Percentiles rank a stretch among this genome's conserved stretches.
These are phyloP conservation scores for Parathielavia hyrcaniae DNA, from an alignment of 495 filamentous ascomycete genomes.

Conservation along the genomic window DNA sequence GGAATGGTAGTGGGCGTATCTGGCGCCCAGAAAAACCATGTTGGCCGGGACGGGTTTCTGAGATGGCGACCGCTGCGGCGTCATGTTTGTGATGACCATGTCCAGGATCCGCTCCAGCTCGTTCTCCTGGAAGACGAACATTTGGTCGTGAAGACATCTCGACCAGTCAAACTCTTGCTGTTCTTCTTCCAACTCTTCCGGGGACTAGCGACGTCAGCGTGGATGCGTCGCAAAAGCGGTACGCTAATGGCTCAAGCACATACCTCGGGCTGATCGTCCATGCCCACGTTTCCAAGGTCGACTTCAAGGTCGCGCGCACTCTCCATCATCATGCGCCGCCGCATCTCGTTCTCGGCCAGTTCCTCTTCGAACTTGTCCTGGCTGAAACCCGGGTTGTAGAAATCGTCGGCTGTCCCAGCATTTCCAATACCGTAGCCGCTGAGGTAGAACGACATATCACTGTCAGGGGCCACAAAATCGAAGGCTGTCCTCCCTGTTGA, in stretches of 20 bases:
- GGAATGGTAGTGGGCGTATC: constrained; percentile 95
- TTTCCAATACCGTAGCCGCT: constrained; percentile 87
- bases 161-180: constrained; percentile 97
- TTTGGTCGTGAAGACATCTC: constrained; percentile 91
- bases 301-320: constrained; percentile 97
- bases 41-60: constrained; percentile 98
- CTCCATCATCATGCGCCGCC: constrained; percentile 99
- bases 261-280: constrained; percentile 94
- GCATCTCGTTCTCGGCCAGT: constrained; percentile 93
- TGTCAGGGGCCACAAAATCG: constrained; percentile 89
- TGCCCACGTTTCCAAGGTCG: constrained; percentile 87
- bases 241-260: constrained; percentile 23
- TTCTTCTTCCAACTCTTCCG: constrained; percentile 81
- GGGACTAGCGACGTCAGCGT: constrained; percentile 45
- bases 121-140: constrained; percentile 98
- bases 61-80: constrained; percentile 84
- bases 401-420: constrained; percentile 85
- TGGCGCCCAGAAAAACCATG: constrained; percentile 87
- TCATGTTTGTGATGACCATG: constrained; percentile 97
- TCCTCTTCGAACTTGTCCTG: constrained; percentile 96
- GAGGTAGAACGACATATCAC: constrained; percentile 91
- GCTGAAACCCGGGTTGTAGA: constrained; percentile 87
- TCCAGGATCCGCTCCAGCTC: constrained; percentile 86
- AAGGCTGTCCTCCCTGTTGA: constrained; percentile 91
- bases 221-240: not conserved